Percentiles rank a stretch among this genome's conserved stretches.
Conservation (phyloP, 2,329 filamentous ascomycete species). For the Clarireedia monteithiana region DNA sequence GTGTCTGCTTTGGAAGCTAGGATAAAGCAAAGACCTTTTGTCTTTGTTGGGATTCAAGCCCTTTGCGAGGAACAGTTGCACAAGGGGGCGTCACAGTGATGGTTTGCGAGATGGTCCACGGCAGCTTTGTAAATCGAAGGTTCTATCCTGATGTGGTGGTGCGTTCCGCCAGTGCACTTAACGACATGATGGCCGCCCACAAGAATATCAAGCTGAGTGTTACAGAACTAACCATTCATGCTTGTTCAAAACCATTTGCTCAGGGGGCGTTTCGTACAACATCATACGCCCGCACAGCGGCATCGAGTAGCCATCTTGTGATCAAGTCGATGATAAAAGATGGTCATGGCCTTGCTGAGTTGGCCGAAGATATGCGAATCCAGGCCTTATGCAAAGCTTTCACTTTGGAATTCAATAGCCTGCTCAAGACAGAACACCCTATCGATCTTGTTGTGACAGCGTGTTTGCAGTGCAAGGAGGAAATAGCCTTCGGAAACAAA, state of each 20-base stretch:
- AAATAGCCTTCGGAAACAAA: neutral
- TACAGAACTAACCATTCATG: neutral
- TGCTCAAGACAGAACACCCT: neutral
- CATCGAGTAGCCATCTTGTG: neutral
- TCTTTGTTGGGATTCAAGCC: too few relatives aligned
- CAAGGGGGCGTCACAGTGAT: too few relatives aligned
- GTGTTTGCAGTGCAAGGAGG: neutral
- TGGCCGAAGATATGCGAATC: neutral
- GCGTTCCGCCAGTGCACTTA: neutral
- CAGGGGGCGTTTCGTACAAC: neutral
- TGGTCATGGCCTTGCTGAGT: neutral
- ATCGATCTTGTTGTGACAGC: neutral
- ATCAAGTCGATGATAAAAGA: neutral
- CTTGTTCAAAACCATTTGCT: neutral
- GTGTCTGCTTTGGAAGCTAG: too few relatives aligned
- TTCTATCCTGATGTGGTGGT: conserved; percentile 33
- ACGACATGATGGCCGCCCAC: neutral
- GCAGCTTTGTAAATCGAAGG: too few relatives aligned
- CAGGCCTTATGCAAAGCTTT: neutral
- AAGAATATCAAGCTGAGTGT: neutral
- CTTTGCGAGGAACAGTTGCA: too few relatives aligned
- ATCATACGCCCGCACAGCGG: neutral
- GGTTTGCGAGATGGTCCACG: too few relatives aligned
- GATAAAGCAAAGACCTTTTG: too few relatives aligned
- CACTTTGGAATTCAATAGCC: neutral